Conservation (phyloP, 1,139 yeast genomes). For the Saccharomyces uvarum region DNA sequence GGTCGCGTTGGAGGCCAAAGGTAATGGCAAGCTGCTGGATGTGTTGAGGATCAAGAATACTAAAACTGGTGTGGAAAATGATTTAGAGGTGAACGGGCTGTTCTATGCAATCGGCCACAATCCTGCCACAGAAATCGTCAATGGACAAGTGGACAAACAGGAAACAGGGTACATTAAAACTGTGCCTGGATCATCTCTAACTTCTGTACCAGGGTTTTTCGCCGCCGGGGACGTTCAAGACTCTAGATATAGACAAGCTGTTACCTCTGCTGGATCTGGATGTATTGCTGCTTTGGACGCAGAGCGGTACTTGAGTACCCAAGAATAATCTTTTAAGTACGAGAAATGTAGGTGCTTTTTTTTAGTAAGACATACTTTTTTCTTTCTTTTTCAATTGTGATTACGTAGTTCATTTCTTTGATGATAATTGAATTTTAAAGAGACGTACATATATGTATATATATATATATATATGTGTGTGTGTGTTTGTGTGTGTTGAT, state of each 20-base stretch:
- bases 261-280: conserved; percentile 98
- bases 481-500: background rate
- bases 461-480: background rate
- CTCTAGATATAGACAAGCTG: conserved; percentile 94
- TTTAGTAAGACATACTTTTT: background rate
- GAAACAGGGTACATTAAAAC: conserved; percentile 84
- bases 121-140: conserved; percentile 84
- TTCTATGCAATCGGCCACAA: conserved; percentile 97
- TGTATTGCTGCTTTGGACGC: conserved; percentile 99
- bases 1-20: conserved; percentile 80
- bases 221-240: conserved; percentile 99
- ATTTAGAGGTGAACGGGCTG: conserved; percentile 77
- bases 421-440: background rate
- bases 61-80: conserved; percentile 59
- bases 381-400: background rate
- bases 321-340: conserved; percentile 36
- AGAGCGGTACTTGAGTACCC: conserved; percentile 72
- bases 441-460: background rate
- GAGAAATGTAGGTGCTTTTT: too few species aligned
- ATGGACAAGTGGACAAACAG: conserved; percentile 73
- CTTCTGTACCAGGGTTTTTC: conserved; percentile 85
- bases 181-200: conserved; percentile 76
- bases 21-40: conserved; percentile 74
- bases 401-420: background rate
- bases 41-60: conserved; percentile 59